These are phyloP conservation scores for Logfia minima DNA, from an alignment of 129 eudicot species.

Conservation along the genomic window DNA sequence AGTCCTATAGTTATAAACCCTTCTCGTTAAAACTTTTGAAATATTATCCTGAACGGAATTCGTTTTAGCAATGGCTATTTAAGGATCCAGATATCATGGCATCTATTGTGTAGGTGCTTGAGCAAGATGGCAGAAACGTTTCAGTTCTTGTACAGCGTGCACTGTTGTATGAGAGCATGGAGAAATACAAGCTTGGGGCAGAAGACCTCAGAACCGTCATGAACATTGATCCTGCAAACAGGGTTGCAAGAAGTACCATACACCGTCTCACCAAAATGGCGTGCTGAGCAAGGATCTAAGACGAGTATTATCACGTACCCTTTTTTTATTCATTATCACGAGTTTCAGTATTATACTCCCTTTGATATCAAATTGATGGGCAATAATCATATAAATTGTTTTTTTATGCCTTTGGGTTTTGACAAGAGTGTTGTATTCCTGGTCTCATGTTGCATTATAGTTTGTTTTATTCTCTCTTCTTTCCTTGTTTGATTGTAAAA, in stretches of 20 bases:
- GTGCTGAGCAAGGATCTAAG: conserved; percentile 27
- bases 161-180: conserved; percentile 94
- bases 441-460: conserved; percentile 28
- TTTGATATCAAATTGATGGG: conserved; percentile 26
- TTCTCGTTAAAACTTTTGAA: not conserved
- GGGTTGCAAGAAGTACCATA: conserved; percentile 95
- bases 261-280: conserved; percentile 90
- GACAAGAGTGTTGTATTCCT: conserved; percentile 33
- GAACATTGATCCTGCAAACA: conserved; percentile 89
- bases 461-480: conserved; percentile 10
- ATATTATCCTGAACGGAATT: not conserved
- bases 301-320: conserved; percentile 19
- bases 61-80: not conserved
- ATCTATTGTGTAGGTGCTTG: conserved; percentile 62
- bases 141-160: conserved; percentile 95
- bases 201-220: conserved; percentile 92
- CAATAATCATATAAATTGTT: conserved; percentile 21
- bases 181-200: conserved; percentile 95
- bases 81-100: not conserved
- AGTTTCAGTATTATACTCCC: conserved; percentile 19
- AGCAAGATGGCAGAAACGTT: conserved; percentile 60
- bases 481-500: conserved; percentile 22
- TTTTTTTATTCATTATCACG: conserved; percentile 25
- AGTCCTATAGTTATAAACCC: not conserved
- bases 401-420: conserved; percentile 26